Conservation (phyloP, 2,329 filamentous ascomycete genomes). For the Ascochyta pisi region DNA sequence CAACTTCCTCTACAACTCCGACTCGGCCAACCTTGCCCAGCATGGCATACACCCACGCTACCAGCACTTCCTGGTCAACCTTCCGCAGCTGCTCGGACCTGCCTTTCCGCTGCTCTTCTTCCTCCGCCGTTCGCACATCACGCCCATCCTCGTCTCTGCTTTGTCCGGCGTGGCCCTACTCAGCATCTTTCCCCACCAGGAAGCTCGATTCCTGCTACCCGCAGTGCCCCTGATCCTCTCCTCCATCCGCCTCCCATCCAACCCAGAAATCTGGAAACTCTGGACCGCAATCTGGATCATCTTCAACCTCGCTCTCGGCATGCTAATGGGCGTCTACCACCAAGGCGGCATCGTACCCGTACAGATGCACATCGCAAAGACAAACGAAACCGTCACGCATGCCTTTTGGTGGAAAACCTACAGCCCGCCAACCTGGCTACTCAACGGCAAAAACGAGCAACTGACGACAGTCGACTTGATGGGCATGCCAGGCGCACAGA, state of each 20-base stretch:
- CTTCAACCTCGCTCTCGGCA: constrained; percentile 72
- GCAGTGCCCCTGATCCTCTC: constrained; percentile 79
- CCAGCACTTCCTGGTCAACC: constrained; percentile 59
- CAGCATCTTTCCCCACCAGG: constrained; percentile 79
- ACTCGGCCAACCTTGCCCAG: constrained; percentile 57
- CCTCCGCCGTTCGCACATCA: constrained; percentile 57
- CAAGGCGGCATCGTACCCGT: constrained; percentile 79
- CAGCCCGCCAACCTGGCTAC: constrained; percentile 79
- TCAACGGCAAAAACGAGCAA: constrained; percentile 76
- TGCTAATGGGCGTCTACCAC: constrained; percentile 82
- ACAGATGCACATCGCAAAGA: constrained; percentile 75
- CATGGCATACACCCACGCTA: constrained; percentile 62
- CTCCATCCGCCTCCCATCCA: constrained; percentile 69
- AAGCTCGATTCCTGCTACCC: constrained; percentile 78
- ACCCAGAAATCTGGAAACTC: constrained; percentile 54
- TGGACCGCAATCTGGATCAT: constrained; percentile 69
- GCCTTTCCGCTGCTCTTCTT: constrained; percentile 56
- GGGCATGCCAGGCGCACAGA: constrained; percentile 67
- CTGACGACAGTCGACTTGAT: constrained; percentile 76
- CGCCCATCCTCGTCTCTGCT: constrained; percentile 73
- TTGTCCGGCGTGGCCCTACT: constrained; percentile 73
- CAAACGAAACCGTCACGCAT: constrained; percentile 68
- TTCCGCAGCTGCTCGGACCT: constrained; percentile 61
- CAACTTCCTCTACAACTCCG: constrained; percentile 60
- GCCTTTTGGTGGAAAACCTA: constrained; percentile 89